Evolutionary conservation across 202 grass and related monocot species (phyloP).

Genomic region (Schoenoplectus triqueter): DNA sequence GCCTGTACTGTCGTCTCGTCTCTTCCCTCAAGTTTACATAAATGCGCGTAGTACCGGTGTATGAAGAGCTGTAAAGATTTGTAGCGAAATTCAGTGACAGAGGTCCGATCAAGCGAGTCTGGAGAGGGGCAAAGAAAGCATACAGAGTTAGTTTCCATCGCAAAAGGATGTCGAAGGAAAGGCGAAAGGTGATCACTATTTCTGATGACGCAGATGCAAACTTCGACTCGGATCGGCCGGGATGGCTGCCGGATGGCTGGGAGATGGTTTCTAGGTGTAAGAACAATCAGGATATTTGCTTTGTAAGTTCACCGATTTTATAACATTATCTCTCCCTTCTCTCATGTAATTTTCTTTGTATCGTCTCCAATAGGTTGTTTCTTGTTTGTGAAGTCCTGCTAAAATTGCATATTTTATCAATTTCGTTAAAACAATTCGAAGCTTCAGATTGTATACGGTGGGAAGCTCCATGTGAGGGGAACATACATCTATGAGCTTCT

Average conservation of each 20-base stretch:
- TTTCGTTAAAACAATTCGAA: background rate
- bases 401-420: background rate
- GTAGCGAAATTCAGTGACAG: background rate
- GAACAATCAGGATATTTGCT: background rate
- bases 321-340: background rate
- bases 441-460: background rate
- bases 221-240: background rate
- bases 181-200: conserved; percentile 23
- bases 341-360: background rate
- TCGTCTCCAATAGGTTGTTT: background rate
- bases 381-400: background rate
- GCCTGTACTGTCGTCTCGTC: no score
- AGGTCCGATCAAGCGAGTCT: background rate
- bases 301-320: conserved; percentile 8
- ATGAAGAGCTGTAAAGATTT: background rate
- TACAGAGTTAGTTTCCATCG: background rate
- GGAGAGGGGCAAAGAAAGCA: background rate
- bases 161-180: background rate
- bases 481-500: no score
- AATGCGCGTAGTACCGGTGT: background rate
- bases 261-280: conserved; percentile 1
- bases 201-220: background rate
- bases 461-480: no score
- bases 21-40: no score
- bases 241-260: conserved; percentile 32